These are phyloP conservation scores for Pseudozyma pruni DNA, from an alignment of 1,284 basidiomycete species.

Conservation along the genomic window DNA sequence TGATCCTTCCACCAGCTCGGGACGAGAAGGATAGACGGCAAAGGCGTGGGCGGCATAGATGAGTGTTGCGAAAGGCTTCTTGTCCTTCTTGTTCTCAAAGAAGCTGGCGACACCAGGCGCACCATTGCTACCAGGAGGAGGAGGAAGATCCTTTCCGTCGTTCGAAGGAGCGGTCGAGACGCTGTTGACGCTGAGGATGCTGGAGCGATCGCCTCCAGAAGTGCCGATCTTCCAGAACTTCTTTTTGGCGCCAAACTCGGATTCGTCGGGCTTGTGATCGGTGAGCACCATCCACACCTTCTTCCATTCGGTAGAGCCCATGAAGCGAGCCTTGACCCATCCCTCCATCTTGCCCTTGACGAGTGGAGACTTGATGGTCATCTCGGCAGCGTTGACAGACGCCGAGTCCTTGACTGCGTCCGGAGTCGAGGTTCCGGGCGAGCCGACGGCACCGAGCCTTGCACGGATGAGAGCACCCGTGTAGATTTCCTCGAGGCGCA, in stretches of 20 bases:
- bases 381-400: conserved; percentile 16
- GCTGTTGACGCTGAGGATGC: conserved; percentile 49
- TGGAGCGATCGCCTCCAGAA: conserved; percentile 51
- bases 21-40: conserved; percentile 65
- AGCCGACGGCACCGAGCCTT: conserved; percentile 68
- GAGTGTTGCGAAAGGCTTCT: conserved; percentile 63
- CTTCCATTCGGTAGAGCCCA: conserved; percentile 96
- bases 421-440: conserved; percentile 22
- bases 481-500: conserved; percentile 94
- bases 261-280: conserved; percentile 50
- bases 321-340: conserved; percentile 88
- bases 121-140: conserved; percentile 59
- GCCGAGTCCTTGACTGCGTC: conserved; percentile 32
- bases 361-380: conserved; percentile 60
- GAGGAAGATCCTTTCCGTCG: conserved; percentile 46
- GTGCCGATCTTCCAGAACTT: conserved; percentile 55
- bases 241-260: conserved; percentile 49
- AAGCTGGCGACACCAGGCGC: conserved; percentile 63
- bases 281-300: conserved; percentile 84
- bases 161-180: conserved; percentile 28
- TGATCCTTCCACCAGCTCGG: conserved; percentile 65
- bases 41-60: conserved; percentile 62
- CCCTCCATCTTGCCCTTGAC: conserved; percentile 83
- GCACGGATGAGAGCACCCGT: conserved; percentile 84
- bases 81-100: conserved; percentile 64